phyloP scores from a whole-genome alignment of 768 basidiomycete genomes.

The Fomitopsis serialis region DNA sequence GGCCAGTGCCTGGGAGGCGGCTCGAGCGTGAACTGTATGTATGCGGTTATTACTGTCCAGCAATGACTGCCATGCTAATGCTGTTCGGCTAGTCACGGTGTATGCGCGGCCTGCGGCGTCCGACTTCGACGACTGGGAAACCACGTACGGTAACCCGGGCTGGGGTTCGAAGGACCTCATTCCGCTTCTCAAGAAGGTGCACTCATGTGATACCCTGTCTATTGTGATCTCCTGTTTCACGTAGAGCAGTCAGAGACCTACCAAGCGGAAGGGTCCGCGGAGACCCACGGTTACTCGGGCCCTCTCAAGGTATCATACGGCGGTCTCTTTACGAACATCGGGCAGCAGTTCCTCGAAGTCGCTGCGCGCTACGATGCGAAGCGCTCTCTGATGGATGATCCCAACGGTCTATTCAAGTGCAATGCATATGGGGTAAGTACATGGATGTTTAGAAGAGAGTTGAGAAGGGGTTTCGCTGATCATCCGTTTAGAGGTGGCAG shows the following conservation, averaged over 20 bases:
- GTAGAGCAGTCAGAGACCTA: conserved; percentile 33
- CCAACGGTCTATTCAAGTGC: conserved; percentile 19
- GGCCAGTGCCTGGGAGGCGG: conserved; percentile 57
- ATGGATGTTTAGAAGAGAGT: no score
- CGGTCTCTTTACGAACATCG: conserved; percentile 17
- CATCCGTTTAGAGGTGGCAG: conserved; percentile 40
- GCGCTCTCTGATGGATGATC: conserved; percentile 13
- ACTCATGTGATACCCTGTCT: not conserved
- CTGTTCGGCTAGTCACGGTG: conserved; percentile 29
- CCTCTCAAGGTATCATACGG: conserved; percentile 36
- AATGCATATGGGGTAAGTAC: conserved; percentile 22
- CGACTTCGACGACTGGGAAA: conserved; percentile 64
- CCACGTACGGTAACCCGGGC: conserved; percentile 44
- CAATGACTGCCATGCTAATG: not conserved
- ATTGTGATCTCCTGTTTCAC: conserved; percentile 14
- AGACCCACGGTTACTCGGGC: conserved; percentile 40
- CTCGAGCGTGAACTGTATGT: conserved; percentile 52
- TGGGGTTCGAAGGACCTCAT: conserved; percentile 59
- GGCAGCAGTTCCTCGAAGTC: conserved; percentile 22
- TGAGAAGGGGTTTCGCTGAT: no score
- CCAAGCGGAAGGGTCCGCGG: conserved; percentile 21
- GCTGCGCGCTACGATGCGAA: conserved; percentile 16
- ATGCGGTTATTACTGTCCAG: not conserved
- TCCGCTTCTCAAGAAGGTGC: conserved; percentile 54
- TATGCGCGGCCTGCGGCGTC: conserved; percentile 58